phyloP scores from a whole-genome alignment of 768 basidiomycete species.

The Tubosaeta brunneosetosa region DNA sequence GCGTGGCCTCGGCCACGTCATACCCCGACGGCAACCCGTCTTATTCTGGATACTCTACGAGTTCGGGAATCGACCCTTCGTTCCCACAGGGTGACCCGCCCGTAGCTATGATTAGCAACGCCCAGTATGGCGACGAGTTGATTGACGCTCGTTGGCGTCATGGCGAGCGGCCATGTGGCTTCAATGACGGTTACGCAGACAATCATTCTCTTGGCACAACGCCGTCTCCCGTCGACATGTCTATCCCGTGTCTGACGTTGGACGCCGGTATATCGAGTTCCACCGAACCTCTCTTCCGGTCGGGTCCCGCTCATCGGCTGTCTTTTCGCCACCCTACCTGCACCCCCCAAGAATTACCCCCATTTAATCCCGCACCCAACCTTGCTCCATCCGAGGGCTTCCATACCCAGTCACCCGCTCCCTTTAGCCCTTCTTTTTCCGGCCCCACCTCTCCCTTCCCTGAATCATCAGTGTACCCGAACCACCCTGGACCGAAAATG shows the following conservation, averaged over 20 bases:
- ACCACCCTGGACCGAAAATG: neutral
- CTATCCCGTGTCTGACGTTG: neutral
- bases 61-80: neutral
- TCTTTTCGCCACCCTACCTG: neutral
- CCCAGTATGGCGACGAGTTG: neutral
- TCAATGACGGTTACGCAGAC: neutral
- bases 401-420: neutral
- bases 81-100: neutral
- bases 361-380: neutral
- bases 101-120: neutral
- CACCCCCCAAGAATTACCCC: neutral
- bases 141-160: constrained; percentile 1
- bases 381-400: neutral
- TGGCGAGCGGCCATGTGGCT: neutral
- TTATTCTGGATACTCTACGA: neutral
- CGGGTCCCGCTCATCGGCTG: neutral
- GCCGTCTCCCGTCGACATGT: constrained; percentile 1
- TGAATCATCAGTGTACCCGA: neutral
- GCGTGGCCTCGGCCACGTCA: neutral
- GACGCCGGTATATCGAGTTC: neutral
- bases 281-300: neutral
- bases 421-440: neutral
- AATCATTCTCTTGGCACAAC: neutral
- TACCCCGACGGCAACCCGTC: neutral
- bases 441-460: neutral